A percentile compares a stretch with the other conserved stretches of the same genome.
Evolutionary conservation across 1,139 yeast genomes (phyloP).

Genomic region (Kurtzmaniella natalensis): DNA sequence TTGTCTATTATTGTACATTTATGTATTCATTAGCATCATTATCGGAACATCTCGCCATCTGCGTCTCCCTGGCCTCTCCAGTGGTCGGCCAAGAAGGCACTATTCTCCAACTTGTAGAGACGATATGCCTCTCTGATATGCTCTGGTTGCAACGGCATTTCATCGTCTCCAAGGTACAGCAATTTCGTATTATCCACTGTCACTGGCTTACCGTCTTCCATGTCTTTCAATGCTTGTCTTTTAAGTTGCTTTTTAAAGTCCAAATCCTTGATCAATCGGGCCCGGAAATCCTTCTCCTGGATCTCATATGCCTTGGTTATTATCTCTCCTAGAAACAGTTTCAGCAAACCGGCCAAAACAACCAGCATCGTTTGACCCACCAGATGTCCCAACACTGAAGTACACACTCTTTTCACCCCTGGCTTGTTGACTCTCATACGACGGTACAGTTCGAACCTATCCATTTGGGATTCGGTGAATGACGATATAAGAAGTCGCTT

Average conservation of each 20-base stretch:
- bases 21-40: no score
- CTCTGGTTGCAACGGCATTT: slow-evolving; percentile 71
- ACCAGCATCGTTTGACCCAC: slow-evolving; percentile 82
- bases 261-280: slow-evolving; percentile 32
- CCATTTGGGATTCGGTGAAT: slow-evolving; percentile 80
- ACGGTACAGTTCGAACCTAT: slow-evolving; percentile 81
- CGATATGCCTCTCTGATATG: slow-evolving; percentile 91
- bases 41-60: slow-evolving; percentile 65
- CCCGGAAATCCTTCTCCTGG: slow-evolving; percentile 51
- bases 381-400: slow-evolving; percentile 74
- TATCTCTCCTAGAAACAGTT: slow-evolving; percentile 83
- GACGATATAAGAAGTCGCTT: slow-evolving; percentile 65
- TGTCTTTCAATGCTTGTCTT: slow-evolving; percentile 21
- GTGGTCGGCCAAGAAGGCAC: slow-evolving; percentile 55
- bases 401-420: slow-evolving; percentile 78
- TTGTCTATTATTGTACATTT: no score
- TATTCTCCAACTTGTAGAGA: slow-evolving; percentile 59
- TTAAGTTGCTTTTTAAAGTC: slow-evolving; percentile 35
- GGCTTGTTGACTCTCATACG: slow-evolving; percentile 77
- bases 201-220: slow-evolving; percentile 27
- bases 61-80: slow-evolving; percentile 78
- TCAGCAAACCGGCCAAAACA: slow-evolving; percentile 81
- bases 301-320: slow-evolving; percentile 77
- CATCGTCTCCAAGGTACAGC: slow-evolving; percentile 38
- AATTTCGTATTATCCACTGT: slow-evolving; percentile 27